Evolutionary conservation across 345 rosid species (phyloP).

Genomic region (Brassica nigra): DNA sequence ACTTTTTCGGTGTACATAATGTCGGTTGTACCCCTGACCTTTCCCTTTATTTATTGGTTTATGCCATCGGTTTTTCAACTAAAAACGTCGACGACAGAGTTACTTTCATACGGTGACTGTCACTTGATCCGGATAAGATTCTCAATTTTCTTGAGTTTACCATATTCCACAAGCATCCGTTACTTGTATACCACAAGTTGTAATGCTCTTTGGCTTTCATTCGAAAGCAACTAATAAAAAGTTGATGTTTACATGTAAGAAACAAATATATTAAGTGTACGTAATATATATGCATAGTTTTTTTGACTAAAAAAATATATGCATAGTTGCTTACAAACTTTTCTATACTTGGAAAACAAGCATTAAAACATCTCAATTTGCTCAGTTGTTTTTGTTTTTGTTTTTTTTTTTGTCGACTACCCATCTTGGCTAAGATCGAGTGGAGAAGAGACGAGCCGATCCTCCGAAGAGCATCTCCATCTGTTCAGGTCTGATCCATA

Average conservation of each 20-base stretch:
- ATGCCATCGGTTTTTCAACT: constrained; percentile 18
- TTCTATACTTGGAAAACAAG: neutral
- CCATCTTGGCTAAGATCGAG: no score
- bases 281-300: neutral
- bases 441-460: no score
- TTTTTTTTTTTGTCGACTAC: no score
- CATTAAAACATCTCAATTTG: constrained; percentile 5
- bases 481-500: no score
- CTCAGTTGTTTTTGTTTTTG: neutral
- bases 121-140: constrained; percentile 42
- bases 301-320: no score
- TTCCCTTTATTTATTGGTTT: neutral
- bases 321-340: neutral
- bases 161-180: neutral
- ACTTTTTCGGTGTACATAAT: constrained; percentile 42
- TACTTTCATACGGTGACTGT: constrained; percentile 38
- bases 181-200: constrained; percentile 22
- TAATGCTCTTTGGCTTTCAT: constrained; percentile 4
- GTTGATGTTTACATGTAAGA: constrained; percentile 35
- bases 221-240: constrained; percentile 15
- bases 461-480: no score
- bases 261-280: constrained; percentile 3
- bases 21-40: constrained; percentile 1
- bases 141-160: neutral
- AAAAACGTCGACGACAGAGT: constrained; percentile 12